Conservation (phyloP, 306 rosid species). For the Cucurbita argyrosperma region DNA sequence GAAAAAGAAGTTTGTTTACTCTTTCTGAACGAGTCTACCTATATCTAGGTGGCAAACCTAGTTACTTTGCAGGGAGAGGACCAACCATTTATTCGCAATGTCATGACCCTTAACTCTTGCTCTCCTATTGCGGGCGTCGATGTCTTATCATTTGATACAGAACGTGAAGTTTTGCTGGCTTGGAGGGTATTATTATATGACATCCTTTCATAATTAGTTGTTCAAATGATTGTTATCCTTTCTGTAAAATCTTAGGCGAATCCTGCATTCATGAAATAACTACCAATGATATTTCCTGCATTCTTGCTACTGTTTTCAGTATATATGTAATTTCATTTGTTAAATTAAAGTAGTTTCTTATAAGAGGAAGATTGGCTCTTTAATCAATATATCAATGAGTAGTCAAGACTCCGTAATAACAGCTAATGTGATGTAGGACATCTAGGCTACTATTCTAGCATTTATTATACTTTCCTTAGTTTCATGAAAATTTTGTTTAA, state of each 20-base stretch:
- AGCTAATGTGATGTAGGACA: neutral
- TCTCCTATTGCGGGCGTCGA: constrained; percentile 92
- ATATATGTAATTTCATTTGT: neutral
- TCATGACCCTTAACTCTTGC: constrained; percentile 91
- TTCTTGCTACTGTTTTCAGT: neutral
- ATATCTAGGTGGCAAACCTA: constrained; percentile 72
- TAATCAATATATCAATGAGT: neutral
- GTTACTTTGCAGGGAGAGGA: constrained; percentile 85
- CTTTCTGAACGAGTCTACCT: constrained; percentile 11
- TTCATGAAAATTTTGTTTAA: too few relatives aligned
- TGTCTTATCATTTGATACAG: constrained; percentile 79
- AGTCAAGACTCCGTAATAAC: neutral
- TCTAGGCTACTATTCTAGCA: too few relatives aligned
- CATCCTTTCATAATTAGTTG: neutral
- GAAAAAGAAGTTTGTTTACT: neutral
- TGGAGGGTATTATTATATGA: constrained; percentile 65
- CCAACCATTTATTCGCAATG: constrained; percentile 66
- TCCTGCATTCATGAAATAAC: neutral
- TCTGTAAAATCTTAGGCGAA: neutral
- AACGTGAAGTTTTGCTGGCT: constrained; percentile 78
- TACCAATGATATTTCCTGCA: neutral
- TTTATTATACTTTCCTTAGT: too few relatives aligned
- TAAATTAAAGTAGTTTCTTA: neutral
- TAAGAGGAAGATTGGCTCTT: neutral
- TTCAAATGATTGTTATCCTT: neutral